phyloP scores from a whole-genome alignment of 2,329 filamentous ascomycete genomes.

The Massarina eburnea region DNA sequence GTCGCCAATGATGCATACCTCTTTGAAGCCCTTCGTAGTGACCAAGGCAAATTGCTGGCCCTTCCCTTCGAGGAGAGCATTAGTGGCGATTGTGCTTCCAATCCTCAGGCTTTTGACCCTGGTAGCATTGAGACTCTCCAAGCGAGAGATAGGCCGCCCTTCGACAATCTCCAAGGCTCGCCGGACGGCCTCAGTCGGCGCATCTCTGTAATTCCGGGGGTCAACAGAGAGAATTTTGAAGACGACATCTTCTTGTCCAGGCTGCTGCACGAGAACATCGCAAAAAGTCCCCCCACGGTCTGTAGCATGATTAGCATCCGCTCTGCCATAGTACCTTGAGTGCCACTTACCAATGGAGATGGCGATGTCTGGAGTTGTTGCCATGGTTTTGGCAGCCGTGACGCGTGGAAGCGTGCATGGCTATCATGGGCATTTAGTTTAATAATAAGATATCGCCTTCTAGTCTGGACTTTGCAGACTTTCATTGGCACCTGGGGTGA shows the following conservation, averaged over 20 bases:
- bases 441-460: neutral
- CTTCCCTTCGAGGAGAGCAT: slow-evolving; percentile 32
- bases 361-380: neutral
- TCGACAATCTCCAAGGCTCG: slow-evolving; percentile 22
- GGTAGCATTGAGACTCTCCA: neutral
- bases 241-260: slow-evolving; percentile 24
- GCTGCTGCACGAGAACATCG: slow-evolving; percentile 24
- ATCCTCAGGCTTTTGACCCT: slow-evolving; percentile 23
- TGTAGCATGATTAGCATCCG: neutral
- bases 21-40: slow-evolving; percentile 33
- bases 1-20: slow-evolving; percentile 33
- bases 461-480: too few species aligned
- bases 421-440: neutral
- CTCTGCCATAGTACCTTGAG: neutral
- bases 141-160: slow-evolving; percentile 14
- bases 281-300: slow-evolving; percentile 23
- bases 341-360: slow-evolving; percentile 1
- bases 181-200: slow-evolving; percentile 32
- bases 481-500: neutral
- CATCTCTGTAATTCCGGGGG: slow-evolving; percentile 31
- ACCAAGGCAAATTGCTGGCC: slow-evolving; percentile 30
- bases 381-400: neutral
- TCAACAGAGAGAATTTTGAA: slow-evolving; percentile 34
- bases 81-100: slow-evolving; percentile 37
- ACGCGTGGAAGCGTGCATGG: neutral